Evolutionary conservation across 208 protist genomes (phyloP), one percentile per base, ranked within the genome.

Genomic region (Porcisia deanei): DNA sequence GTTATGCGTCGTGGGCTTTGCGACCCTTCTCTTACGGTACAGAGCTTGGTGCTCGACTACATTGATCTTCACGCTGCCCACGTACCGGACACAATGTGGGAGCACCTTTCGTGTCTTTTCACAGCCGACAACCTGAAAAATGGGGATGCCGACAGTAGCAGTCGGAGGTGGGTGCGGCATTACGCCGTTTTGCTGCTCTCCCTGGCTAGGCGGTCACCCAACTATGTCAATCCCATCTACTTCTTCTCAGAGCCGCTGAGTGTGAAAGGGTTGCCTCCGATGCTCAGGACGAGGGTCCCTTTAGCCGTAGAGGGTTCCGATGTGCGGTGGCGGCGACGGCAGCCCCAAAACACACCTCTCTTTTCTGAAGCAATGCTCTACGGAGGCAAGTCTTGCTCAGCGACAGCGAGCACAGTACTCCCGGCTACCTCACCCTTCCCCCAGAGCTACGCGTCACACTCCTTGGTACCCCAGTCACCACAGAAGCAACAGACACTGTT

Each of bases 161-260:
- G 57, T 54, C 34, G 18, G 41, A 47, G 66, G 47, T 94, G 87
- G 87, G 66, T 86, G 45, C 81, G 75, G 47, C 79, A 89, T 75
- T 22, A 76, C 47, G 77, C 85, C 37, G 52, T 90, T 39, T 71
- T 94, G 37, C 47, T 92, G 39, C 84, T 94, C n/a, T 83, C 61
- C 9, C 65, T 84, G n/a, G 43, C 69, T 20, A 78, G 73, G 39
- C 80, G 80, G 58, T 68, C 67, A 4, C 41, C 39, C 53, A 61
- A 45, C 22, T 72, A 22, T 58, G 52, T 7, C 53, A 59, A 52
- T 22, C 12, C 52, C 18, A 61, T 7, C 30, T 59, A 34, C 53
- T 25, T 30, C 16, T 59, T 41, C 37, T 9, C 52, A 6, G 34
- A 57, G 43, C 30, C 68, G 4, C 43, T 61, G 53, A n/a, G 20